Base-by-base conservation (phyloP, 2,329 filamentous ascomycete species). In the Fusarium burgessii region DNA sequence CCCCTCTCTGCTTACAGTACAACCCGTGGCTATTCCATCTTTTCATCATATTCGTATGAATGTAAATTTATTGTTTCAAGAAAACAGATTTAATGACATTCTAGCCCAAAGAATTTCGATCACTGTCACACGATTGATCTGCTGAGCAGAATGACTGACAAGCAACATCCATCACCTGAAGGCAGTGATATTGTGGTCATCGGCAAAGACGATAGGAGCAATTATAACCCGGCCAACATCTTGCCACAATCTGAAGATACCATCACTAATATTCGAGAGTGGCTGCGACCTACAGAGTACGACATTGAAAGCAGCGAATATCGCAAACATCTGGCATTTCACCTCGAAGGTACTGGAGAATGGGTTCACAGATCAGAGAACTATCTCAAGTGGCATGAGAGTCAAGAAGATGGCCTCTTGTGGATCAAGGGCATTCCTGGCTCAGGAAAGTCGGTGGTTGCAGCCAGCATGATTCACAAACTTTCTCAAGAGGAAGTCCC, bases 381-480 rank as follows among this genome's bases (percentile, higher is more conserved):
- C 23, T 75, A 71, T 41, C 50, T 46, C 10, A 42, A 58, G 9
- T 75, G 72, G 73, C 33, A 62, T 3, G 20, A 61, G 4, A 54
- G 32, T 15, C 8, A 42, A 9, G 58, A 64, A 6, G n/a, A 72
- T 52, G 65, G 73, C n/a, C 55, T 73, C 6, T 49, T 75, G 18
- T 75, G 72, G 68, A 73, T 74, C 27, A 73, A 69, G 43, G 82
- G 82, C 1, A 78, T 83, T 25, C 79, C 81, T 3, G 82, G 81
- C 6, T 80, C 80, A 7, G 83, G 82, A 9, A 82, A 82, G 56
- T 81, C 80, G 15, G 80, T 82, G 32, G 62, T 78, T 25, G 77
- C 79, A 9, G 78, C 78, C 20, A 74, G 46, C 4, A 58, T 79
- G 32, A 67, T 77, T 25, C 41, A 75, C 7, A 62, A 72, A 14